Evolutionary conservation across 179 eudicot genomes (phyloP), one percentile per base, ranked within the genome.

Genomic region (Spergularia azorica): DNA sequence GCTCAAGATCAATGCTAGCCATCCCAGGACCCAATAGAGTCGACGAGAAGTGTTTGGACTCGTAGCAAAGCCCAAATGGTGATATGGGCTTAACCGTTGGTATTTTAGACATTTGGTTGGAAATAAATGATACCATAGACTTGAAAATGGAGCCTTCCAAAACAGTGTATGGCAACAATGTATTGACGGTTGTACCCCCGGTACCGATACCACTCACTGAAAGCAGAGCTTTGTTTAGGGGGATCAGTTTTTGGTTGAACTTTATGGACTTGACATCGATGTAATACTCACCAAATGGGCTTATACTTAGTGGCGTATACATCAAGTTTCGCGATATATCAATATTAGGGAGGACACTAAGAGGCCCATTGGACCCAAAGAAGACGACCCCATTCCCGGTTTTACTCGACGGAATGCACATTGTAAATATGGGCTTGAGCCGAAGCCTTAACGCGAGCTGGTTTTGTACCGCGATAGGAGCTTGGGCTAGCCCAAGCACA

Each of bases 291-390:
- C 69, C 76, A 61, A 80, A 84, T 14, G 86, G 72, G 79, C 81
- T 78, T 71, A 78, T 54, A 7, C 39, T 84, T 20, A 84, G 0
- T 2, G 86, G 81, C 11, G 86, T 84, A 71, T 80, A 84, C 20
- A 16, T 46, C 56, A 80, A 64, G 14, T 1, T 14, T 36, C 39
- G 71, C 43, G 84, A 70, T 2, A 65, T 71, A 4, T 80, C 79
- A 13, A 75, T 38, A 7, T 81, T 74, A 9, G 84, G 83, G 12
- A 79, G 78, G 71, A 84, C 65, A 56, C 50, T 76, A 16, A 56
- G 76, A 9, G 84, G 83, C 72, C 85, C 85, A 43, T 79, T 80
- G 12, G 79, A 73, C 26, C 85, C 83, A 32, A 81, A 76, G 71
- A 81, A 84, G n/a, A 81, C 46, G 41, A 79, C 78, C 62, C 84